Percentiles rank a stretch among this genome's conserved stretches.
These are phyloP conservation scores for Dalechampia spathulata DNA, from an alignment of 441 rosid genomes.

Conservation along the genomic window DNA sequence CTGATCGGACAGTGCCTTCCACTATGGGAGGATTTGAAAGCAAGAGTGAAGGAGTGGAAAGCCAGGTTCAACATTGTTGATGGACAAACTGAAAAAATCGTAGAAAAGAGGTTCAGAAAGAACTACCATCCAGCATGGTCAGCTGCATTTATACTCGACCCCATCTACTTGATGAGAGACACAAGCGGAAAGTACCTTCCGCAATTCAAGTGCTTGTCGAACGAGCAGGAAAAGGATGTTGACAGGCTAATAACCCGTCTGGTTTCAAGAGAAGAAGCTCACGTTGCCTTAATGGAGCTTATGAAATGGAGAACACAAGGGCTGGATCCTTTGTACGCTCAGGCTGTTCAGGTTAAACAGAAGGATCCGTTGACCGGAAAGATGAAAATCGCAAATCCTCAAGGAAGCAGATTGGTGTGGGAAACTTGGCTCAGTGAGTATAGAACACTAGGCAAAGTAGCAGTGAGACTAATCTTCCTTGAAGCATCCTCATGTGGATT, in stretches of 20 bases:
- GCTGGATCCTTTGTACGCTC: constrained; percentile 82
- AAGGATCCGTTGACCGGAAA: constrained; percentile 75
- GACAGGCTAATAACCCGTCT: constrained; percentile 82
- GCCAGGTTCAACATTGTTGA: constrained; percentile 58
- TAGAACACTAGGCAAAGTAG: constrained; percentile 82
- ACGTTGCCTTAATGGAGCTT: constrained; percentile 88
- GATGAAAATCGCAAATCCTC: constrained; percentile 83
- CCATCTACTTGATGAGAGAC: constrained; percentile 74
- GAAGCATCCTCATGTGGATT: constrained; percentile 81
- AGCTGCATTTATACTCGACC: constrained; percentile 86
- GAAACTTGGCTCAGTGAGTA: constrained; percentile 85
- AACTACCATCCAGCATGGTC: constrained; percentile 98
- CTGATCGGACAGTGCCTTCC: constrained; percentile 85
- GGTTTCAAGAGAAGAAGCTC: constrained; percentile 86
- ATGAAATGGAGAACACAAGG: constrained; percentile 99
- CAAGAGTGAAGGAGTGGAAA: constrained; percentile 84
- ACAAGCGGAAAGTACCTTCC: constrained; percentile 81
- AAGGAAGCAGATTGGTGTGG: constrained; percentile 93
- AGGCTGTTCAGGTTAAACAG: constrained; percentile 89
- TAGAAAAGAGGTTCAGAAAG: constrained; percentile 81
- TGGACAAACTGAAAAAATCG: constrained; percentile 64
- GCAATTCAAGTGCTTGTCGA: constrained; percentile 72
- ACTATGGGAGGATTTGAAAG: constrained; percentile 75
- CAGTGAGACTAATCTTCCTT: constrained; percentile 85
- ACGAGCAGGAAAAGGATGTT: constrained; percentile 90